Conservation (phyloP, 768 basidiomycete species). For the Sarcodon aspratus region DNA sequence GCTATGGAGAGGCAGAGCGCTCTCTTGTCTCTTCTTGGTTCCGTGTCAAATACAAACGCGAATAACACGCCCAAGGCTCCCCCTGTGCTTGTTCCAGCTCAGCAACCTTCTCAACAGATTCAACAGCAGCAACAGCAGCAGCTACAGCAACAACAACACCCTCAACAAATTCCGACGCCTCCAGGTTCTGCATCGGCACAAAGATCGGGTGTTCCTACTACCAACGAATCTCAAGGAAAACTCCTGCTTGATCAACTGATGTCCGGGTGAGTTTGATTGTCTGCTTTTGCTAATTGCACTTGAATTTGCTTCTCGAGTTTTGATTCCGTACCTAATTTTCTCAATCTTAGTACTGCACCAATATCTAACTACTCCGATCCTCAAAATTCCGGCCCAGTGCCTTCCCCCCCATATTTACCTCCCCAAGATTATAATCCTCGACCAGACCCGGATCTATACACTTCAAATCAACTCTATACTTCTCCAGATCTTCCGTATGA, state of each 20-base stretch:
- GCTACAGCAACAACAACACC: background rate
- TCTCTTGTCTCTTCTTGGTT: slow-evolving; percentile 56
- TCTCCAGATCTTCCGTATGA: background rate
- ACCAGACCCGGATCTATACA: slow-evolving; percentile 9
- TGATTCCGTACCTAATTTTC: background rate
- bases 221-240: slow-evolving; percentile 59
- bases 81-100: slow-evolving; percentile 13
- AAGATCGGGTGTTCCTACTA: slow-evolving; percentile 40
- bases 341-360: slow-evolving; percentile 5
- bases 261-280: slow-evolving; percentile 49
- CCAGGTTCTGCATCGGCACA: slow-evolving; percentile 43
- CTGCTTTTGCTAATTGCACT: background rate
- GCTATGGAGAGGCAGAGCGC: slow-evolving; percentile 65
- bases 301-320: background rate
- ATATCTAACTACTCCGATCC: slow-evolving; percentile 4
- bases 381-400: slow-evolving; percentile 7
- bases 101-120: slow-evolving; percentile 17
- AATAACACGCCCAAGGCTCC: slow-evolving; percentile 13
- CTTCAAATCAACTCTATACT: slow-evolving; percentile 1
- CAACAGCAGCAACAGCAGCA: background rate
- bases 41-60: slow-evolving; percentile 27
- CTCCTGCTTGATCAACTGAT: slow-evolving; percentile 72
- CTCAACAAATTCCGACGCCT: slow-evolving; percentile 55
- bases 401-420: slow-evolving; percentile 12
- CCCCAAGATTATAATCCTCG: slow-evolving; percentile 9